phyloP scores from a whole-genome alignment of 768 basidiomycete species.

The Candolleomyces eurysporus region DNA sequence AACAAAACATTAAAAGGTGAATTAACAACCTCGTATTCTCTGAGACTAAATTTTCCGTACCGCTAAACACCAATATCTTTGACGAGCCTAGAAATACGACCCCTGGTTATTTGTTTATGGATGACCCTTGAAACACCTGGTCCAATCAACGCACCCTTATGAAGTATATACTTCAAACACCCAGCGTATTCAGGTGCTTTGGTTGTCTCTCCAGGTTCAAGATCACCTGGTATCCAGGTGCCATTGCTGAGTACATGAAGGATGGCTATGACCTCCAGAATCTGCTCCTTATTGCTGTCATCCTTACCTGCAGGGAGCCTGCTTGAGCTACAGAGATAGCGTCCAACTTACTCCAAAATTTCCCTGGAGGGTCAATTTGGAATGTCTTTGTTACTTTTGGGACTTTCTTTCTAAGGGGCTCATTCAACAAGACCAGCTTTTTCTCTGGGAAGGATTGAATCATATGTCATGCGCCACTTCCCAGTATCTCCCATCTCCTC shows the following conservation, averaged over 20 bases:
- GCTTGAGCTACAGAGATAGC: slow-evolving; percentile 16
- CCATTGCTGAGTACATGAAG: background rate
- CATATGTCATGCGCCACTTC: slow-evolving; percentile 3
- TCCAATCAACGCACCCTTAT: background rate
- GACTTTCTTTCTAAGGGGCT: slow-evolving; percentile 2
- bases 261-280: slow-evolving; percentile 9
- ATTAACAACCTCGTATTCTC: background rate
- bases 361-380: slow-evolving; percentile 14
- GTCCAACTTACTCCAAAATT: slow-evolving; percentile 13
- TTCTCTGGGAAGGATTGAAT: slow-evolving; percentile 1
- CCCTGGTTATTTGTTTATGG: slow-evolving; percentile 1
- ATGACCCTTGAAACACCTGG: slow-evolving; percentile 1
- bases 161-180: background rate
- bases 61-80: background rate
- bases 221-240: background rate
- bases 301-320: slow-evolving; percentile 12
- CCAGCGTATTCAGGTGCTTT: background rate
- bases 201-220: background rate
- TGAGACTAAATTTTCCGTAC: background rate
- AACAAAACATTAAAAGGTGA: background rate
- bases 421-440: slow-evolving; percentile 7
- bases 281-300: slow-evolving; percentile 7
- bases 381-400: slow-evolving; percentile 11
- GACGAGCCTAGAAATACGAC: background rate
- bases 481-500: background rate